These are phyloP conservation scores for Testicularia cyperi DNA, from an alignment of 1,284 basidiomycete species.

Conservation along the genomic window DNA sequence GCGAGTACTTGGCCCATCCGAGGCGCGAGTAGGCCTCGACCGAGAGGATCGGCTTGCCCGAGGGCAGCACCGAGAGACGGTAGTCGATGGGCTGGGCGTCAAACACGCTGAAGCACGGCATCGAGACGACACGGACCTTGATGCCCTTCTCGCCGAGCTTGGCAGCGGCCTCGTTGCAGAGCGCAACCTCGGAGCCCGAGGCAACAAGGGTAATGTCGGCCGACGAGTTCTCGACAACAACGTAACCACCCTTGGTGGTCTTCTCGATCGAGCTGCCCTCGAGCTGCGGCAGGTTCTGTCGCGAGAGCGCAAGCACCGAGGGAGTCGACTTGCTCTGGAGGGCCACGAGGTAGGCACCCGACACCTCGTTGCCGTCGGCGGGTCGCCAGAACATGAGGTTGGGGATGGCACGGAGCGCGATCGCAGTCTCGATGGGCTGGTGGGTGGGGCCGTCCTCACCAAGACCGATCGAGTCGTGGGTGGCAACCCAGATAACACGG, in stretches of 20 bases:
- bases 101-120: slow-evolving; percentile 88
- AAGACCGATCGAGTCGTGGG: slow-evolving; percentile 62
- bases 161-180: slow-evolving; percentile 80
- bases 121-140: slow-evolving; percentile 79
- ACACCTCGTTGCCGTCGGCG: slow-evolving; percentile 91
- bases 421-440: slow-evolving; percentile 86
- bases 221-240: slow-evolving; percentile 75
- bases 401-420: slow-evolving; percentile 82
- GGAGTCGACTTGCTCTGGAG: slow-evolving; percentile 75
- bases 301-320: slow-evolving; percentile 77
- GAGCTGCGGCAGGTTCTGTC: slow-evolving; percentile 90
- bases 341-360: slow-evolving; percentile 81
- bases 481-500: slow-evolving; percentile 87
- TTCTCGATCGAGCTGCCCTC: slow-evolving; percentile 83
- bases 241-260: slow-evolving; percentile 83
- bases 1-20: slow-evolving; percentile 59
- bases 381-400: slow-evolving; percentile 74
- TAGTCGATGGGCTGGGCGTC: slow-evolving; percentile 80
- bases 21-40: slow-evolving; percentile 72
- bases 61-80: slow-evolving; percentile 78
- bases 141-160: slow-evolving; percentile 69
- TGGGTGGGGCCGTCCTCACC: slow-evolving; percentile 94
- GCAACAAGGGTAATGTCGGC: slow-evolving; percentile 81
- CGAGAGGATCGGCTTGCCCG: slow-evolving; percentile 83
- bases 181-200: slow-evolving; percentile 82